Percentiles rank a stretch among this genome's conserved stretches.
Evolutionary conservation across 2,329 filamentous ascomycete species (phyloP).

Genomic region (Fusarium sambucinum): DNA sequence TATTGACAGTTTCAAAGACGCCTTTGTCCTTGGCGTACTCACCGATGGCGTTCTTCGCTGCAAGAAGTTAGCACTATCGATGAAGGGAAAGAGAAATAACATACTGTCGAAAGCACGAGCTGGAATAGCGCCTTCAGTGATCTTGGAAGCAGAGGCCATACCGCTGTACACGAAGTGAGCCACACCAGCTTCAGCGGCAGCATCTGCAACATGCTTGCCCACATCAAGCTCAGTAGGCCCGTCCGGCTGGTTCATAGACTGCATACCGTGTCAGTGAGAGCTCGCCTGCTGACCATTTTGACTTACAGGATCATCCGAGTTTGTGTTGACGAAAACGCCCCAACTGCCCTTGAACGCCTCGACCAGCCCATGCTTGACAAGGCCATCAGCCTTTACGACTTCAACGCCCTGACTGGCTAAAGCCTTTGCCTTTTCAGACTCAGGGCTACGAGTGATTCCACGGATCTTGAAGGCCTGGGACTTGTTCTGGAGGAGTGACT

Average conservation of each 20-base stretch:
- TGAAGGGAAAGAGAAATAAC: not conserved
- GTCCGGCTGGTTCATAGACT: constrained; percentile 45
- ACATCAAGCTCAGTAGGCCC: constrained; percentile 53
- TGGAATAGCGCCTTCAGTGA: constrained; percentile 51
- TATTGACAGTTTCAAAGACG: constrained; percentile 52
- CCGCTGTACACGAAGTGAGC: constrained; percentile 55
- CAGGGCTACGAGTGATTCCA: constrained; percentile 49
- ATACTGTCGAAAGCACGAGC: constrained; percentile 53
- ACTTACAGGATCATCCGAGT: constrained; percentile 50
- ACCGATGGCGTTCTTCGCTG: constrained; percentile 56
- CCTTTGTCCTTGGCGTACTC: constrained; percentile 52
- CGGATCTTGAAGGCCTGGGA: constrained; percentile 45
- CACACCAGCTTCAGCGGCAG: constrained; percentile 51
- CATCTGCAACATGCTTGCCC: constrained; percentile 52
- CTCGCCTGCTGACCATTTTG: not conserved
- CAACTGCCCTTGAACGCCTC: constrained; percentile 51
- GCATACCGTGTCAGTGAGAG: constrained; percentile 4
- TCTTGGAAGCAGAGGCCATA: constrained; percentile 49
- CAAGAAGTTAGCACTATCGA: not conserved
- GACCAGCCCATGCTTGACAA: constrained; percentile 41
- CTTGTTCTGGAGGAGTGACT: constrained; percentile 50
- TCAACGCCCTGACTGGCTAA: constrained; percentile 47
- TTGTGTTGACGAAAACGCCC: constrained; percentile 52
- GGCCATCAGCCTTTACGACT: constrained; percentile 50
- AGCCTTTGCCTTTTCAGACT: constrained; percentile 47